These are phyloP conservation scores for Epichloe amarillans DNA, from an alignment of 2,329 filamentous ascomycete species.

Conservation along the genomic window DNA sequence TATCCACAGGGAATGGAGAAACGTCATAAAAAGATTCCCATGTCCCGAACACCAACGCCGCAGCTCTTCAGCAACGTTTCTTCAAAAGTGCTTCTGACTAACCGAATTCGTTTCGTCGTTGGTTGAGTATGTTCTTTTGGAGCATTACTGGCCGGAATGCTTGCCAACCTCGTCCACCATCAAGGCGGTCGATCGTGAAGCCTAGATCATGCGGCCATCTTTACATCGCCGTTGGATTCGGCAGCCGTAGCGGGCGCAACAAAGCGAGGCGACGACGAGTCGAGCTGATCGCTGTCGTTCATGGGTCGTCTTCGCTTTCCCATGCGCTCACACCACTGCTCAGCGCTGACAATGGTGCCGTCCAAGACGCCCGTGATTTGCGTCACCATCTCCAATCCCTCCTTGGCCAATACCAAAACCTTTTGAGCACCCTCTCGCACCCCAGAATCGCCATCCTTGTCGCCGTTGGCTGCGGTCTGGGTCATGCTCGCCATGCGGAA, in stretches of 20 bases:
- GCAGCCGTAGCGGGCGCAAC: background rate
- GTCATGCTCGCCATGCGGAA: conserved; percentile 59
- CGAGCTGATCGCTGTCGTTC: conserved; percentile 13
- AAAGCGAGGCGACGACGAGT: background rate
- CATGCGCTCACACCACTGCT: conserved; percentile 77
- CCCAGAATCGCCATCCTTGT: conserved; percentile 23
- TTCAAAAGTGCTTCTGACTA: too few relatives aligned
- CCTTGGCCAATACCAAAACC: conserved; percentile 74
- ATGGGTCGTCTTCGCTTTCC: conserved; percentile 29
- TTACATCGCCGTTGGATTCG: conserved; percentile 11
- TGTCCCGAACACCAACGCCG: too few relatives aligned
- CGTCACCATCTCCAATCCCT: conserved; percentile 86
- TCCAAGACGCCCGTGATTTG: conserved; percentile 82
- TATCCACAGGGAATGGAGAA: too few relatives aligned
- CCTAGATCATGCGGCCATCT: conserved; percentile 9
- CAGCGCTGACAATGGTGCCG: conserved; percentile 78
- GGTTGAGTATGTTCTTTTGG: too few relatives aligned
- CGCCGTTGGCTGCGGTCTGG: conserved; percentile 13
- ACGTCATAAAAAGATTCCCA: too few relatives aligned
- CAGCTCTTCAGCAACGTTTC: too few relatives aligned
- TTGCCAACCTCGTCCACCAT: too few relatives aligned
- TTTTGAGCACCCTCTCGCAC: conserved; percentile 51
- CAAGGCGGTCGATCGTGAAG: too few relatives aligned
- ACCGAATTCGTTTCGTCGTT: too few relatives aligned
- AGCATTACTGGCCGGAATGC: too few relatives aligned